These are phyloP conservation scores for Catenaria anguillulae DNA, from an alignment of 371 early-diverging fungal species.

Conservation along the genomic window DNA sequence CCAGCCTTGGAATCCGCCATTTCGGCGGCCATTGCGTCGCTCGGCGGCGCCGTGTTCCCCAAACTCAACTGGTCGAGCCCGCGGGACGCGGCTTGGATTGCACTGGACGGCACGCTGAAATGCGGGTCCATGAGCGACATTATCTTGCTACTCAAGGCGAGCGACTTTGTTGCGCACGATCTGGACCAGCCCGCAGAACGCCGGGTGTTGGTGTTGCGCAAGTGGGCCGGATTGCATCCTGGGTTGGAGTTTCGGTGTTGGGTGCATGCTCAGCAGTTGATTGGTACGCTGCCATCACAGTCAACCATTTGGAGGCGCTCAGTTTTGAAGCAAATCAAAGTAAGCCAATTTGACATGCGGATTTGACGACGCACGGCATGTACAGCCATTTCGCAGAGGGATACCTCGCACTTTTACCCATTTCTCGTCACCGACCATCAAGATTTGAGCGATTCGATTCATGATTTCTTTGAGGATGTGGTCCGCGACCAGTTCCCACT, in stretches of 20 bases:
- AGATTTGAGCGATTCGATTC: conserved; percentile 39
- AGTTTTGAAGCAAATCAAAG: too few species aligned
- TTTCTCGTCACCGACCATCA: conserved; percentile 45
- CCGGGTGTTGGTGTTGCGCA: conserved; percentile 50
- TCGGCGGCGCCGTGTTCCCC: conserved; percentile 75
- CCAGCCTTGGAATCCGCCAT: conserved; percentile 47
- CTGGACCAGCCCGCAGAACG: conserved; percentile 49
- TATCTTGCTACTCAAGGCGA: conserved; percentile 69
- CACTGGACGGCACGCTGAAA: conserved; percentile 54
- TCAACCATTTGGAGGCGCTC: neutral
- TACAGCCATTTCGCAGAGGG: conserved; percentile 21
- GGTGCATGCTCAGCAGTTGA: conserved; percentile 44
- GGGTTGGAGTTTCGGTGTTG: conserved; percentile 89
- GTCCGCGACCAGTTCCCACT: conserved; percentile 43
- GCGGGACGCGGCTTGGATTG: conserved; percentile 83
- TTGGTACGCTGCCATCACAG: conserved; percentile 36
- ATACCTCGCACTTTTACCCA: conserved; percentile 9
- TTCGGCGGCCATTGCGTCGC: conserved; percentile 40
- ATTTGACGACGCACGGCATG: too few species aligned
- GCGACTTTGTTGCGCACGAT: conserved; percentile 78
- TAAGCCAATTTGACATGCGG: too few species aligned
- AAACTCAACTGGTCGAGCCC: conserved; percentile 91
- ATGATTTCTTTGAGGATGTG: conserved; percentile 44
- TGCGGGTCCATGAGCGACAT: conserved; percentile 65
- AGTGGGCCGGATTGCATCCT: conserved; percentile 71